Percentiles rank a stretch among this genome's conserved stretches.
Evolutionary conservation across 139 green algal genomes (phyloP).

Genomic region (Chlamydomonas schloesseri): DNA sequence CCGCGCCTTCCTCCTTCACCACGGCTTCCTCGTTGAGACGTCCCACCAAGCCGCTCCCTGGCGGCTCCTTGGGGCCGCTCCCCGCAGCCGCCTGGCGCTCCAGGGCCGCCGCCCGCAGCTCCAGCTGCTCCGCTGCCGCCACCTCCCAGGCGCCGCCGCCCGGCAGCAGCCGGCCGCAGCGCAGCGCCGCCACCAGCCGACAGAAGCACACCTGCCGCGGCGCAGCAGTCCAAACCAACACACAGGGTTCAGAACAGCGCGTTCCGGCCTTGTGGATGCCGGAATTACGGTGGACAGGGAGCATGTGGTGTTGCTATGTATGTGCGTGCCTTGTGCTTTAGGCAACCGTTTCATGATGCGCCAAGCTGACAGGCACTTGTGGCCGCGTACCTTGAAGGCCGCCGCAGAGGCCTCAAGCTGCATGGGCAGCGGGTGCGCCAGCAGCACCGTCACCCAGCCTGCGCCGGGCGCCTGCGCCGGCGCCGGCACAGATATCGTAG

Average conservation of each 20-base stretch:
- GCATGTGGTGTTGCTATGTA: no score
- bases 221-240: no score
- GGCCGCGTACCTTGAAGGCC: slow-evolving; percentile 15
- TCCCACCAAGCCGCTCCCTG: no score
- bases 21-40: no score
- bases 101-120: neutral
- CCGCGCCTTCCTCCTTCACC: neutral
- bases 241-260: no score
- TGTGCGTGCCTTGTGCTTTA: no score
- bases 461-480: no score
- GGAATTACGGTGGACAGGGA: no score
- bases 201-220: slow-evolving; percentile 8
- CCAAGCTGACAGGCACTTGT: no score
- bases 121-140: slow-evolving; percentile 7
- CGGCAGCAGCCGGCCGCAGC: neutral
- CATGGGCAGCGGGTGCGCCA: neutral
- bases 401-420: slow-evolving; percentile 15
- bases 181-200: slow-evolving; percentile 12
- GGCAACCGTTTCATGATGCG: no score
- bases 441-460: slow-evolving; percentile 30
- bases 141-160: slow-evolving; percentile 30
- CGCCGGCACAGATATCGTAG: neutral
- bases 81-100: neutral
- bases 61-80: no score
- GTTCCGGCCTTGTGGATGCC: no score